Evolutionary conservation across 495 filamentous ascomycete genomes (phyloP), one percentile per base, ranked within the genome.

Genomic region (Aspergillus coremiiformis): DNA sequence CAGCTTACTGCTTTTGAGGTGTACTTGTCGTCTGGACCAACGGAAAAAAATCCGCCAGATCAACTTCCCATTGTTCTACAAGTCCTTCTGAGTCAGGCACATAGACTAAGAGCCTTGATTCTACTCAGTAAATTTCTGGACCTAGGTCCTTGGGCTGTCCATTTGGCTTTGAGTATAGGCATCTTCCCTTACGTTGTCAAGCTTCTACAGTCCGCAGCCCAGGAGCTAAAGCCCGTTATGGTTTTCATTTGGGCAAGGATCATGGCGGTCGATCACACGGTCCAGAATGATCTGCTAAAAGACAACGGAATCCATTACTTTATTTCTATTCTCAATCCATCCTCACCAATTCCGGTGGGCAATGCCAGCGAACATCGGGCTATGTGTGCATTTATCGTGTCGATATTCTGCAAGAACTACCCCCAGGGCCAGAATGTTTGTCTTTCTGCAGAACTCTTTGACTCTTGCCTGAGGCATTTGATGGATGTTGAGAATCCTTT

Each of bases 241-340:
- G 90, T 99, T 17, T 99, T 97, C 69, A 99, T 99, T 54, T 99
- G 93, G 93, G 90, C 94, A 10, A 81, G 93, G 45, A 91, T 99
- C 32, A 83, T 99, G 56, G 93, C 93, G 33, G 94, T 99, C 17
- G 93, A 97, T 58, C 81, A 90, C 52, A 86, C 86, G 9, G 95
- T 93, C 61, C 93, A 99, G 65, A 79, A 81, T 33, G 93, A 97
- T 64, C 72, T 99, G 3, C 77, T 99, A 50, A 96, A 96, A 67
- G 93, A 99, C 62, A 95, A 89, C 59, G 92, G 93, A 2, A 97
- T 95, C 60, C 87, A 87, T 52, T 99, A 99, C 65, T 99, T 99
- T 66, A 86, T 93, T 33, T 81, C 80, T 29, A 95, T 97, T 39
- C 78, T 99, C 37, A 89, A 88, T 56, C 89, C 90, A 1, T 77